Evolutionary conservation across 2,329 filamentous ascomycete genomes (phyloP), one percentile per base, ranked within the genome.

Genomic region (Paecilomyces niveus): DNA sequence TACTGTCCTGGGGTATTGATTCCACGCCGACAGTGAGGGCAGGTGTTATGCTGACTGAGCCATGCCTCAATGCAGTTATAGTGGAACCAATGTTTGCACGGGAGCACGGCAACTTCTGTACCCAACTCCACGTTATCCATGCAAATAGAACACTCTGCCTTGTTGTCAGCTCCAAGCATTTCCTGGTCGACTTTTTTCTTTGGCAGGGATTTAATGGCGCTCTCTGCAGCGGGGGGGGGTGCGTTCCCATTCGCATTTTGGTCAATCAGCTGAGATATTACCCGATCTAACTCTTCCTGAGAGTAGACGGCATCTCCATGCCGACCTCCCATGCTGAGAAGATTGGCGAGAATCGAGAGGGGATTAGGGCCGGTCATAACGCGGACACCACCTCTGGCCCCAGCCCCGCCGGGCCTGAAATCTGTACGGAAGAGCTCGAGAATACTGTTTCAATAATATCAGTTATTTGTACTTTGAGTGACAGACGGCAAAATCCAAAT

Each of bases 71-170:
- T 89, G 67, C 93, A 97, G 26, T 84, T 79, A 59, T 87, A 87
- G 68, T 97, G 93, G 72, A 96, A 97, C 90, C 91, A 96, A 70
- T 99, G 94, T 59, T 85, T 88, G 75, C 94, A 99, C 0, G 92
- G 92, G 55, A 99, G 75, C 53, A 87, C 82, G 0, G 89, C 84
- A 4, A 93, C 90, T 69, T 89, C 85, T 31, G 89, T 86, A 10
- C 86, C 89, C 35, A 89, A 69, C 26, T 84, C 81, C 61, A 95
- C 87, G 29, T 89, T 84, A 57, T 97, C 92, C 79, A 97, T 96
- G 74, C 94, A 99, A 59, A 99, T 96, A 35, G 90, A 92, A 72
- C 94, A 99, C 69, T 97, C 92, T 1, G 83, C 84, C 55, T 79
- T 82, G 50, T 86, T 88, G 59, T 88, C 89, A 4, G 77, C 74